Base-by-base conservation (phyloP, 2,329 filamentous ascomycete genomes). In the Davidsoniella neocaledoniae region DNA sequence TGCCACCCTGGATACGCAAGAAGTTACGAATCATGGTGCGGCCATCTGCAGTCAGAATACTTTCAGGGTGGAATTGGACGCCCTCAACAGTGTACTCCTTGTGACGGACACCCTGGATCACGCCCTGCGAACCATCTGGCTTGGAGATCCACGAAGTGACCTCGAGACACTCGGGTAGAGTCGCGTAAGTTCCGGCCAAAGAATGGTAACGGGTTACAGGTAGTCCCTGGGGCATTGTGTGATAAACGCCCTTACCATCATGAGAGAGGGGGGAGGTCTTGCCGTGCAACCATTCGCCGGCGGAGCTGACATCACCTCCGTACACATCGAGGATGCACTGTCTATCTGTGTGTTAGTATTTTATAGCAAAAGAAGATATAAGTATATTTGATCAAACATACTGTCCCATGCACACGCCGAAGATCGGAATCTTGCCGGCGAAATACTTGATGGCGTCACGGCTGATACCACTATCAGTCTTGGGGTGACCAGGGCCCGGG, bases 321-420 rank as follows among this genome's bases (percentile, higher is more conserved):
- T 93, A 96, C 29, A 86, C 81, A 49, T 91, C 84, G 62, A 93
- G 90, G 56, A 98, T 96, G 66, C 91, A 98, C 71, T 98, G 91
- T 57, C 80, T 84, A 57, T 19, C 43, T 16, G 51, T 33, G 25
- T 19, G 25, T 42, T 36, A 48, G 53, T 50, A 54, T 5, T 48
- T 33, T 12, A 43, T n/a, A 4, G 33, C 4, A 25, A 5, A 23
- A 46, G 26, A 29, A 19, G 23, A 25, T 46, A 17, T 23, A 21
- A 26, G 23, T 5, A 10, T 19, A 26, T n/a, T 38, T 4, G 17
- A 17, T 19, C 14, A 21, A 26, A 40, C 79, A 72, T 65, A 84
- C 79, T 95, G 82, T 57, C 91, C 91, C 90, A 98, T 96, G 62
- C 91, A 98, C 26, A 98, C 91, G n/a, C 91, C 91, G 48, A 98